Evolutionary conservation across 768 basidiomycete species (phyloP), one percentile per base, ranked within the genome.

Genomic region (Lactifluus volemus): DNA sequence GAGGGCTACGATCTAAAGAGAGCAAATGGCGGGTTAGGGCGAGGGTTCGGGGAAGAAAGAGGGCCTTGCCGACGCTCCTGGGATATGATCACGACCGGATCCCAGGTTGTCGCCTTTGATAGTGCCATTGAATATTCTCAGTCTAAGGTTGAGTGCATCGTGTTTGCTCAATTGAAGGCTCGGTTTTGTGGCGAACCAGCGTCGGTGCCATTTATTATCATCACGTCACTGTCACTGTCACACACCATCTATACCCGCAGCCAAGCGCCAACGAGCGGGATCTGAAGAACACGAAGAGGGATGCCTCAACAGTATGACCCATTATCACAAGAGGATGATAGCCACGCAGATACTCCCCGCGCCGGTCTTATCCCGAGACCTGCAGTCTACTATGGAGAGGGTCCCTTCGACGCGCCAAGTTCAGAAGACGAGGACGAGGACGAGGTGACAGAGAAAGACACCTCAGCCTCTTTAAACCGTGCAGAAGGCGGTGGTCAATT

Each of bases 41-140:
- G 45, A 63, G 56, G 61, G 61, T 49, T 58, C 47, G 47, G 56
- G 53, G 17, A 25, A 9, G 49, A 48, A 10, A 10, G 34, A 9
- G 29, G 36, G 42, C 45, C 34, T 19, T 41, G 14, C 6, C 38
- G 21, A 71, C 78, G 60, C 58, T 84, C 93, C 78, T 97, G 93
- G 60, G 91, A 92, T 65, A 94, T 78, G 52, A 97, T 81, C 60
- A 96, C 74, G 4, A 91, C 75, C 19, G 95, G 94, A 71, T 98
- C 95, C 95, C 94, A 97, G 64, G 84, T 88, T 32, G 77, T 72
- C 25, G 74, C 73, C 62, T 77, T 78, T 56, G 72, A 65, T 42
- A 71, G 72, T 45, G 74, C 63, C 76, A 77, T 77, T 11, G 38
- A 34, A 4, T 34, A 34, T 34, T 34, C 32, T 34, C 9, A 34